Evolutionary conservation across 177 flowering plant species (phyloP).

Genomic region (Telopea speciosissima): DNA sequence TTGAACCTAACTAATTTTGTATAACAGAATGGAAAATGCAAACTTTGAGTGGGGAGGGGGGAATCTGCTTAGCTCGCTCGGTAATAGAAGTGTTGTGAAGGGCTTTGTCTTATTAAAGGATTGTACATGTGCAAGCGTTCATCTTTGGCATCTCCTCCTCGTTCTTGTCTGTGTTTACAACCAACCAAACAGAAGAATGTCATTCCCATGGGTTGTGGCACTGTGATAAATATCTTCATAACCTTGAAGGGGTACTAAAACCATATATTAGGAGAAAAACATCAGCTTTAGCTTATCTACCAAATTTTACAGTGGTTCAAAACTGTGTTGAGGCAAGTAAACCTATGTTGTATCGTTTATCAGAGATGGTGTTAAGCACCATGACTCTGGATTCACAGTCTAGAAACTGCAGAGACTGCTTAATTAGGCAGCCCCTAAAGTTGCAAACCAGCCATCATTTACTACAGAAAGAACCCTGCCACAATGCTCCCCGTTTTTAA

Average conservation of each 20-base stretch:
- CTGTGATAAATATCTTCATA: background rate
- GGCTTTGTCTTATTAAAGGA: constrained; percentile 2
- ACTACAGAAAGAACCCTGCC: too few relatives aligned
- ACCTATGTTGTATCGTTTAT: background rate
- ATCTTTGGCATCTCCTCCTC: constrained; percentile 13
- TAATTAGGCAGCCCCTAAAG: background rate
- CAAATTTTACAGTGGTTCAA: background rate
- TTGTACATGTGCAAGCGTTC: constrained; percentile 17
- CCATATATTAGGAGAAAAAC: background rate
- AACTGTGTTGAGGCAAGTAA: background rate
- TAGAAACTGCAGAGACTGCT: too few relatives aligned
- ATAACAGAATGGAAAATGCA: background rate
- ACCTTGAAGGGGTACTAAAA: background rate
- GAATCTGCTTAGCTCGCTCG: background rate
- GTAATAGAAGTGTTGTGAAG: background rate
- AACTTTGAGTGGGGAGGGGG: too few relatives aligned
- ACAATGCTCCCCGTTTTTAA: too few relatives aligned
- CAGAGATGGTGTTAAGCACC: background rate
- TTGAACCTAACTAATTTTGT: background rate
- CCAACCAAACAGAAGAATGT: background rate
- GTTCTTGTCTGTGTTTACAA: constrained; percentile 13
- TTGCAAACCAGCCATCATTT: too few relatives aligned
- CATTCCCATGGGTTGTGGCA: background rate
- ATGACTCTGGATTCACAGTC: background rate
- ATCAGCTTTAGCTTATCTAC: background rate